Percentiles rank a stretch among this genome's conserved stretches.
Conservation (phyloP, 1,284 basidiomycete genomes). For the Coniophora puteana region DNA sequence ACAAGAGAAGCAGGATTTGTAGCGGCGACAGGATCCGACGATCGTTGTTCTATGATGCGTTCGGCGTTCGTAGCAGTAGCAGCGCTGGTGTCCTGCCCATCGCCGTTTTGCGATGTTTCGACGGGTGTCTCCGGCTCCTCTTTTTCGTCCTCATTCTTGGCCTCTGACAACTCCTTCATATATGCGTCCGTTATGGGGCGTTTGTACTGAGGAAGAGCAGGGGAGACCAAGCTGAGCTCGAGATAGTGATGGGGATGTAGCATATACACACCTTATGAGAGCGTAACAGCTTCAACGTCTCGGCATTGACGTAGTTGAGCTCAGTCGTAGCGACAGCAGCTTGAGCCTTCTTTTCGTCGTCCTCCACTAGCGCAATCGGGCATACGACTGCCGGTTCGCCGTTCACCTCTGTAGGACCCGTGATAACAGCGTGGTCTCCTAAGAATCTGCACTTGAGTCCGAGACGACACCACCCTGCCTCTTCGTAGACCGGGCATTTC, state of each 20-base stretch:
- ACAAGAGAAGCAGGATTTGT: conserved; percentile 26
- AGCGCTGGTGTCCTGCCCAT: conserved; percentile 21
- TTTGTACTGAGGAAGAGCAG: conserved; percentile 48
- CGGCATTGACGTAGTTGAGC: conserved; percentile 66
- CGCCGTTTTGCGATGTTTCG: conserved; percentile 20
- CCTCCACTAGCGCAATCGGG: conserved; percentile 39
- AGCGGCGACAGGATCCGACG: too few species aligned
- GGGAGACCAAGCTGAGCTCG: conserved; percentile 5
- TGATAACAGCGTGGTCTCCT: conserved; percentile 67
- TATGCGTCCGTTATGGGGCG: conserved; percentile 68
- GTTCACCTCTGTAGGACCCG: conserved; percentile 35
- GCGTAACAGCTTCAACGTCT: conserved; percentile 56
- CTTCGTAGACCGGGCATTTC: conserved; percentile 70
- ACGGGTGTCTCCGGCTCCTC: conserved; percentile 25
- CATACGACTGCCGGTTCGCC: too few species aligned
- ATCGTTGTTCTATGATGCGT: conserved; percentile 26
- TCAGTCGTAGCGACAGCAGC: conserved; percentile 58
- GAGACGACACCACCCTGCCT: conserved; percentile 78
- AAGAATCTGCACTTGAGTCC: conserved; percentile 93
- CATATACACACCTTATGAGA: conserved; percentile 56
- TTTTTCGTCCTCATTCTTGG: conserved; percentile 33
- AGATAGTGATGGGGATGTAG: background rate
- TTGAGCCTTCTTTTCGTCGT: conserved; percentile 56
- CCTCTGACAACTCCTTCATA: conserved; percentile 51
- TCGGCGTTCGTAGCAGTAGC: conserved; percentile 34